phyloP scores from a whole-genome alignment of 805 yeast species.

The Metschnikowia shivogae region DNA sequence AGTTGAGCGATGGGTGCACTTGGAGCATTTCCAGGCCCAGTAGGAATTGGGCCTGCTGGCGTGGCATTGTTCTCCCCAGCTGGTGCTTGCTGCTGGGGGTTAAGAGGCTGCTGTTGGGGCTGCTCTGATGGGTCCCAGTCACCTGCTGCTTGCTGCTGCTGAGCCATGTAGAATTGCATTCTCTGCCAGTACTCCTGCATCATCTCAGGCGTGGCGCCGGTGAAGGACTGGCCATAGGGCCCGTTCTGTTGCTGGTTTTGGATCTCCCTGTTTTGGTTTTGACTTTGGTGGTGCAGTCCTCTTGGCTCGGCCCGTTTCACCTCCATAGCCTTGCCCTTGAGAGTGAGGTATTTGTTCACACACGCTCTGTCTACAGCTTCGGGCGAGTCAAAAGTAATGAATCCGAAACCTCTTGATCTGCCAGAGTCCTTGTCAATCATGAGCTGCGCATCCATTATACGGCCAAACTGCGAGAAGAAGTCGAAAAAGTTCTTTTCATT shows the following conservation, averaged over 20 bases:
- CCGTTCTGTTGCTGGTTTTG: conserved; percentile 28
- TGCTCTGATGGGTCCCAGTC: conserved; percentile 21
- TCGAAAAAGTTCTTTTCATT: conserved; percentile 85
- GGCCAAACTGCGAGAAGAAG: conserved; percentile 83
- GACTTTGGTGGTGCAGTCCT: conserved; percentile 53
- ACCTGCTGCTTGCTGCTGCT: conserved; percentile 43
- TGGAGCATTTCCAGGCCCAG: not conserved
- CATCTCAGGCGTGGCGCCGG: conserved; percentile 44
- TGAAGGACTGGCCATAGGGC: conserved; percentile 20
- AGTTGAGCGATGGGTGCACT: not conserved
- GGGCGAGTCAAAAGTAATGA: conserved; percentile 91
- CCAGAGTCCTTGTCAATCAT: conserved; percentile 98
- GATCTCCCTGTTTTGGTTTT: conserved; percentile 18
- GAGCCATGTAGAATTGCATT: conserved; percentile 63
- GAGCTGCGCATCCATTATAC: conserved; percentile 89
- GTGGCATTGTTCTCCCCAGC: not conserved
- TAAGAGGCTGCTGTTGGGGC: conserved; percentile 39
- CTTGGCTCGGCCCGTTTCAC: conserved; percentile 83
- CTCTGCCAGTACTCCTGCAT: conserved; percentile 62
- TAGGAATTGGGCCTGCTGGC: not conserved
- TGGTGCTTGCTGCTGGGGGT: conserved; percentile 37
- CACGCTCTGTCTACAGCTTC: conserved; percentile 90
- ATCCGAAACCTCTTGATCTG: conserved; percentile 94
- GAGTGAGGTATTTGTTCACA: conserved; percentile 71
- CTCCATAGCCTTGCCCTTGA: conserved; percentile 84